phyloP scores from a whole-genome alignment of 768 basidiomycete species.

The Leccinellum luteum region DNA sequence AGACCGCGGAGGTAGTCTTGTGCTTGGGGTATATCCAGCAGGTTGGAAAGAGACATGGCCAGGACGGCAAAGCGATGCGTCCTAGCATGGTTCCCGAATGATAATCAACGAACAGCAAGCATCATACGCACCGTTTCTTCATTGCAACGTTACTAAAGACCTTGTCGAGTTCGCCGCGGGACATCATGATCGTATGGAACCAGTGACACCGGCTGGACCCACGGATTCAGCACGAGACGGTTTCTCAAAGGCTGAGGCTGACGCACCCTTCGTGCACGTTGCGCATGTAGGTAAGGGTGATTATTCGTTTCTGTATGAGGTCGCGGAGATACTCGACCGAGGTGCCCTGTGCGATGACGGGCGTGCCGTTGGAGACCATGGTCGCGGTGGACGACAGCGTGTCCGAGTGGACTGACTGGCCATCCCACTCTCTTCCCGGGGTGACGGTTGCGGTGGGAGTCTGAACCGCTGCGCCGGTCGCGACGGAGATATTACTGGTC shows the following conservation, averaged over 20 bases:
- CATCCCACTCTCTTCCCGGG: slow-evolving; percentile 64
- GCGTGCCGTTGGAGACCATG: slow-evolving; percentile 35
- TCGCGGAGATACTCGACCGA: slow-evolving; percentile 78
- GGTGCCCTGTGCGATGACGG: slow-evolving; percentile 51
- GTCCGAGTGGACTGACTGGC: slow-evolving; percentile 61
- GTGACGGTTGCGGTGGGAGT: slow-evolving; percentile 39
- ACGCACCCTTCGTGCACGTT: slow-evolving; percentile 85
- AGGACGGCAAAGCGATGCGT: slow-evolving; percentile 82
- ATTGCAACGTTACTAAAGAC: slow-evolving; percentile 73
- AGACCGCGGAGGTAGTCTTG: slow-evolving; percentile 78
- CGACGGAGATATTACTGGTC: slow-evolving; percentile 30
- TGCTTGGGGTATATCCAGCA: slow-evolving; percentile 79
- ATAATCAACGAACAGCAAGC: slow-evolving; percentile 4
- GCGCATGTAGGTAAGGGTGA: slow-evolving; percentile 81
- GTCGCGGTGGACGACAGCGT: slow-evolving; percentile 38
- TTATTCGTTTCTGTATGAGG: slow-evolving; percentile 78
- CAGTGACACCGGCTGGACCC: slow-evolving; percentile 68
- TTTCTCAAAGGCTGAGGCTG: background rate
- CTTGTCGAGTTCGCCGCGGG: slow-evolving; percentile 67
- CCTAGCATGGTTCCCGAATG: slow-evolving; percentile 37
- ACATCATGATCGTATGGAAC: slow-evolving; percentile 86
- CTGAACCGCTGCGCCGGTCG: slow-evolving; percentile 35
- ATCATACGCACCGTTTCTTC: slow-evolving; percentile 64
- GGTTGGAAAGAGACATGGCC: slow-evolving; percentile 79
- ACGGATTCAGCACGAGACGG: slow-evolving; percentile 1